Evolutionary conservation across 352 stramenopile genomes (phyloP), one percentile per base, ranked within the genome.

Genomic region (Pelagophyceae sp.): DNA sequence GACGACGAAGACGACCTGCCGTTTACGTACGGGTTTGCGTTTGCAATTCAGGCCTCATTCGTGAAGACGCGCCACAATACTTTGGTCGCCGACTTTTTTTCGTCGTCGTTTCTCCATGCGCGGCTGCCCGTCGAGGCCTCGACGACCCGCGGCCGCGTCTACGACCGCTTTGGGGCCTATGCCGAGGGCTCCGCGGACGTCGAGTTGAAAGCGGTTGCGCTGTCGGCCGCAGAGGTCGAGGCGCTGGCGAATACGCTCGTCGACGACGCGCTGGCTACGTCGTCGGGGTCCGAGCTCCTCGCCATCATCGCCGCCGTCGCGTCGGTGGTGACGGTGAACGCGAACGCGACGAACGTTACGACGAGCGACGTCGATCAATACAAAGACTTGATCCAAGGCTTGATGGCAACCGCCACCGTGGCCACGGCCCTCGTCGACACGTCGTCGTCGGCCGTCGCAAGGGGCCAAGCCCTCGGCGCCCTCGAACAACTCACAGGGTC

Each of bases 1-100:
- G 67, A 74, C 67, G 67, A 74, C 67, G 20, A 15, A 33, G 38
- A 74, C 35, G 67, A 74, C 67, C 58, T 40, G 17, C 67, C 67
- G 35, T 31, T 74, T 2, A 35, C 23, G 35, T 74, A 74, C 67
- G 38, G 1, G 2, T 74, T 58, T 27, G 61, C n/a, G n/a, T 71
- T n/a, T n/a, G n/a, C n/a, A n/a, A n/a, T n/a, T n/a, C n/a, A n/a
- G n/a, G n/a, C n/a, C n/a, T n/a, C n/a, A n/a, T n/a, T n/a, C n/a
- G n/a, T n/a, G n/a, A n/a, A 71, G n/a, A 17, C 11, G 15, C n/a
- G n/a, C 61, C n/a, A 6, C 33, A 71, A 37, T 1, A 15, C 61
- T 38, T 25, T 71, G 15, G 31, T 71, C 15, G n/a, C 3, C 29
- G 61, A 71, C 61, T 6, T 15, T 15, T 71, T 19, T 6, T 37